Base-by-base conservation (phyloP, 306 rosid species). In the Dalbergia cochinchinensis region DNA sequence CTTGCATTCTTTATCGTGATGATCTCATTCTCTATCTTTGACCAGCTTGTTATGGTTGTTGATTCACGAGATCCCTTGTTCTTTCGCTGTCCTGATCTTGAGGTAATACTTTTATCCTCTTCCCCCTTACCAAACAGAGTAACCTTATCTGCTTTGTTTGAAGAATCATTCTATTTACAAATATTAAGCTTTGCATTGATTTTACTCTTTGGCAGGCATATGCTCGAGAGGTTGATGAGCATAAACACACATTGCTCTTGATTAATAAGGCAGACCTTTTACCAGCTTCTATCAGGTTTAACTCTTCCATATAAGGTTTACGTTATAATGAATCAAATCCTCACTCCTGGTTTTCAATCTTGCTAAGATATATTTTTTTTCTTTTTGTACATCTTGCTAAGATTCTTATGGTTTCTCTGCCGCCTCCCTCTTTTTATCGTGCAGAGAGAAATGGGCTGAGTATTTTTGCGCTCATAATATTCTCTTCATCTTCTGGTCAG, bases 51-150 rank as follows among this genome's bases (percentile, higher is more conserved):
- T 73, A 95, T 91, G 98, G 99, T 95, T 34, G 95, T 95, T 77
- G 99, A 95, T 87, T 90, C 98, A 0, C 93, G 98, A 10, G 91
- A 95, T 74, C 99, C 99, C 4, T 78, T 95, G 45, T 93, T 95
- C 84, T 95, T 91, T 80, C 97, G 97, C 31, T 95, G 99, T 78
- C 99, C 96, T 70, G 99, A 95, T 81, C 99, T 95, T 79, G 99
- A 95, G 98, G 99, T 93, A 47, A 47, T 47, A 47, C 53, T 47
- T 12, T 47, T 47, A 47, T 0, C 53, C 53, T 47, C 53, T 47
- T 47, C 10, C 15, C 53, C 53, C 48, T 42, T 70, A 51, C 31
- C 75, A 51, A 11, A 54, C 60, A 48, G 44, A 35, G 7, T 55
- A 6, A 39, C 10, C 4, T 26, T 51, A 22, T 71, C 5, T 26